Percentiles rank a stretch among this genome's conserved stretches.
Evolutionary conservation across 176 grass and related monocot genomes (phyloP).

Genomic region (Luzula sylvatica): DNA sequence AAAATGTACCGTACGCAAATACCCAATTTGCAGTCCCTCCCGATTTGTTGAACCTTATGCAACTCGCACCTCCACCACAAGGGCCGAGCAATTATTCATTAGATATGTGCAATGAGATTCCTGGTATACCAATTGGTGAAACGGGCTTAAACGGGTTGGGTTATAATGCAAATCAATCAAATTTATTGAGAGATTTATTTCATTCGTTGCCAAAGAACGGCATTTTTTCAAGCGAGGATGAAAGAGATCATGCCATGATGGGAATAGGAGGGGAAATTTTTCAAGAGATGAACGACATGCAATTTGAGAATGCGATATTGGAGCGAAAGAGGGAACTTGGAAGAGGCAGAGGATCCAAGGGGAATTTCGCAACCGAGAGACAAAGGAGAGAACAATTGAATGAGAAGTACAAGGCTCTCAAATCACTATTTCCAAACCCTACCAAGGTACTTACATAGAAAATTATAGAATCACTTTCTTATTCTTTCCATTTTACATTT

Average conservation of each 20-base stretch:
- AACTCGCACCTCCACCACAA: slow-evolving; percentile 27
- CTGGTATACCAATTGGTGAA: slow-evolving; percentile 30
- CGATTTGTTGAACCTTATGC: slow-evolving; percentile 55
- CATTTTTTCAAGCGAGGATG: slow-evolving; percentile 51
- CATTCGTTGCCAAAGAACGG: slow-evolving; percentile 57
- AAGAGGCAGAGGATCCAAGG: slow-evolving; percentile 51
- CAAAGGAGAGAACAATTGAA: slow-evolving; percentile 91
- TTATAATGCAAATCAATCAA: slow-evolving; percentile 41
- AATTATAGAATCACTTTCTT: too few species aligned
- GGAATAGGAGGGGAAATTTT: slow-evolving; percentile 45
- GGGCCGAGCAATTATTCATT: slow-evolving; percentile 31
- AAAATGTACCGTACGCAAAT: slow-evolving; percentile 29
- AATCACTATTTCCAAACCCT: slow-evolving; percentile 65
- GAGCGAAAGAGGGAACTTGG: slow-evolving; percentile 39
- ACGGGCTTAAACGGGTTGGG: slow-evolving; percentile 28
- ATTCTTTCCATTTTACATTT: not conserved
- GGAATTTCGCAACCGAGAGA: slow-evolving; percentile 82
- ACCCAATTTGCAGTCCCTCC: slow-evolving; percentile 25
- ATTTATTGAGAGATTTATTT: slow-evolving; percentile 58
- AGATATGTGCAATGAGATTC: slow-evolving; percentile 37
- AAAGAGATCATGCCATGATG: slow-evolving; percentile 45
- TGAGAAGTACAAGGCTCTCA: slow-evolving; percentile 76
- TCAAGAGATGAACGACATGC: slow-evolving; percentile 48
- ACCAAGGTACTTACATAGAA: slow-evolving; percentile 51
- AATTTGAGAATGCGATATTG: slow-evolving; percentile 33